phyloP scores from a whole-genome alignment of 371 early-diverging fungal species.

The Mucor saturninus region DNA sequence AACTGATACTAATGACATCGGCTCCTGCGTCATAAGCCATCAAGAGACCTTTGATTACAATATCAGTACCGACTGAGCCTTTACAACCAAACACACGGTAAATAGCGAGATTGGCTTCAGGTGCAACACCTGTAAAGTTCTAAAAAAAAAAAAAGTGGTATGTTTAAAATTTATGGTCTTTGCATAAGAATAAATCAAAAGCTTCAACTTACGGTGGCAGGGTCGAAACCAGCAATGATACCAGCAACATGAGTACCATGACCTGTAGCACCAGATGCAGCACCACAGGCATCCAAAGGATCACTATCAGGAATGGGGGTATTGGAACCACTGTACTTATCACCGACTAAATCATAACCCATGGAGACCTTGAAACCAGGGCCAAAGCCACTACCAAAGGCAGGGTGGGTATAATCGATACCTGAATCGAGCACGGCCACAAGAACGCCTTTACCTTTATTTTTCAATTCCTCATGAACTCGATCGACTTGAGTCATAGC shows the following conservation, averaged over 20 bases:
- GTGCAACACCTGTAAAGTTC: constrained; percentile 68
- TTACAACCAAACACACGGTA: constrained; percentile 71
- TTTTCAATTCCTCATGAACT: constrained; percentile 46
- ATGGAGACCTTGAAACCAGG: constrained; percentile 55
- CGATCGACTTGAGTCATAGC: constrained; percentile 47
- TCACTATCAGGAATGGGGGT: constrained; percentile 36
- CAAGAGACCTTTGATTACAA: constrained; percentile 65
- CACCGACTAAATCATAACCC: constrained; percentile 69
- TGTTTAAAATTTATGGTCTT: background rate
- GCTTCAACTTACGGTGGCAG: constrained; percentile 29
- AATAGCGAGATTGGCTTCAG: constrained; percentile 58
- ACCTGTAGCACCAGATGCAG: constrained; percentile 39
- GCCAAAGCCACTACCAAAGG: constrained; percentile 75
- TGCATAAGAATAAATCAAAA: background rate
- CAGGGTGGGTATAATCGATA: constrained; percentile 70
- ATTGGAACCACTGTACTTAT: constrained; percentile 43
- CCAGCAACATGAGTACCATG: constrained; percentile 74
- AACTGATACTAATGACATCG: constrained; percentile 69
- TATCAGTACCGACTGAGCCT: constrained; percentile 56
- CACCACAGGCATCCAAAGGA: constrained; percentile 49
- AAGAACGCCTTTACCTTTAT: constrained; percentile 68
- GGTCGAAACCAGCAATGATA: constrained; percentile 66
- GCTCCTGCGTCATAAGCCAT: constrained; percentile 60
- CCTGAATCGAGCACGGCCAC: constrained; percentile 75
- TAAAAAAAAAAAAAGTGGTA: background rate